Evolutionary conservation across 2,329 filamentous ascomycete genomes (phyloP).

Genomic region (Colletotrichum limetticola): DNA sequence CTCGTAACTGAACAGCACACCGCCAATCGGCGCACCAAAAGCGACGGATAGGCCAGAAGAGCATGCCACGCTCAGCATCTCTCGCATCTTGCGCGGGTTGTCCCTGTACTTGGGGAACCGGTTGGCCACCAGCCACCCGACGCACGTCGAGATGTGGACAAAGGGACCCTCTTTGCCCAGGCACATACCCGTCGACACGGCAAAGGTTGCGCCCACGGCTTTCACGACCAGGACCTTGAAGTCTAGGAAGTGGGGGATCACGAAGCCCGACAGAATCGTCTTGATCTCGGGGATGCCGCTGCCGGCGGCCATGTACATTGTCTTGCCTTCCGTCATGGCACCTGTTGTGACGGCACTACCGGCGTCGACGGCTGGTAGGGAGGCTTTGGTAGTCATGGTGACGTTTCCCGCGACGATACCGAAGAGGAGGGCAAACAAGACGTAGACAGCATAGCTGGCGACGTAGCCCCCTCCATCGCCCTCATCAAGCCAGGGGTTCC

Average conservation of each 20-base stretch:
- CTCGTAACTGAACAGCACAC: slow-evolving; percentile 69
- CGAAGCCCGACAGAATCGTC: slow-evolving; percentile 69
- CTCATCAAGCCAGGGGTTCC: slow-evolving; percentile 52
- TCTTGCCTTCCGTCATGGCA: slow-evolving; percentile 50
- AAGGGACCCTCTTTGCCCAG: slow-evolving; percentile 72
- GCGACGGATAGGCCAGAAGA: slow-evolving; percentile 68
- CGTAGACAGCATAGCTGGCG: slow-evolving; percentile 40
- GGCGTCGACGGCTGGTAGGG: slow-evolving; percentile 54
- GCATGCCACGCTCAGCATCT: slow-evolving; percentile 67
- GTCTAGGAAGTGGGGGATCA: slow-evolving; percentile 66
- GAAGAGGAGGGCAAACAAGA: slow-evolving; percentile 39
- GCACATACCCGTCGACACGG: slow-evolving; percentile 69
- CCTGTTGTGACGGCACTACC: slow-evolving; percentile 14
- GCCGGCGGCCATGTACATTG: slow-evolving; percentile 69
- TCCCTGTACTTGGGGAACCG: slow-evolving; percentile 66
- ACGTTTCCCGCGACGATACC: slow-evolving; percentile 40
- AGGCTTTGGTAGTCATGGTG: slow-evolving; percentile 51
- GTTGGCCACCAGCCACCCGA: slow-evolving; percentile 62
- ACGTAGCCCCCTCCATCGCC: slow-evolving; percentile 25
- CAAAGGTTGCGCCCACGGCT: slow-evolving; percentile 67
- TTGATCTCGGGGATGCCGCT: slow-evolving; percentile 72
- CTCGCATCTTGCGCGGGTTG: slow-evolving; percentile 67
- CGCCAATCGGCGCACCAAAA: slow-evolving; percentile 71
- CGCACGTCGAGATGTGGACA: slow-evolving; percentile 69
- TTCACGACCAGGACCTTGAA: slow-evolving; percentile 66